Evolutionary conservation across 352 stramenopile species (phyloP), one percentile per base, ranked within the genome.

Genomic region (Peronospora tabacina): DNA sequence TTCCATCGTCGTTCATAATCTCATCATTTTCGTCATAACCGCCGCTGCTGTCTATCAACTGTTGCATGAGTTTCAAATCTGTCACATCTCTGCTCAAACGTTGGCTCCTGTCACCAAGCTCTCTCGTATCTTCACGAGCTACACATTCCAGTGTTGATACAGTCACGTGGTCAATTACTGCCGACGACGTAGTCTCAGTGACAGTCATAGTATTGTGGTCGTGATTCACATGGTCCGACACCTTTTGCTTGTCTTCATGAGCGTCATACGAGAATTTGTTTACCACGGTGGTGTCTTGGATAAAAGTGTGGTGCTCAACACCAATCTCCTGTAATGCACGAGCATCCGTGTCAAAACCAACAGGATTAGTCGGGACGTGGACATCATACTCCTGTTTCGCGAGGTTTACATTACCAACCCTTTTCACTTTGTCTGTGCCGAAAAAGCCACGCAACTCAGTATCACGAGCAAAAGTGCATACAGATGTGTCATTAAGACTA

Each of bases 251-350:
- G 49, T 20, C 47, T 39, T 52, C 48, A 37, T 1, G 12, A 29
- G 9, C 26, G 0, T 15, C 10, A 15, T 49, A 35, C 5, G 13
- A 20, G 15, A 38, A 52, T 15, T 55, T 19, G 37, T 52, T 44
- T 3, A 55, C 52, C 10, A 52, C 52, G 7, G 35, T 46, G 13
- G 38, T 59, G 12, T 58, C 46, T n/a, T 34, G 24, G 40, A 50
- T 16, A 4, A 50, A 16, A 13, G 40, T 50, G 13, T 41, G 35
- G 7, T 20, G 10, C 20, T 47, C 54, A 20, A 58, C 20, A 8
- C 35, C 36, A n/a, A 58, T 3, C 17, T 40, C 36, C 26, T 54
- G n/a, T 9, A 51, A 37, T 9, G 4, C 29, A 37, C 5, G 7
- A 36, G 12, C 11, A 24, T 34, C 30, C 4, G 16, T 16, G n/a